Conservation (phyloP, 192 early-diverging fungal species). For the Gigaspora rosea region DNA sequence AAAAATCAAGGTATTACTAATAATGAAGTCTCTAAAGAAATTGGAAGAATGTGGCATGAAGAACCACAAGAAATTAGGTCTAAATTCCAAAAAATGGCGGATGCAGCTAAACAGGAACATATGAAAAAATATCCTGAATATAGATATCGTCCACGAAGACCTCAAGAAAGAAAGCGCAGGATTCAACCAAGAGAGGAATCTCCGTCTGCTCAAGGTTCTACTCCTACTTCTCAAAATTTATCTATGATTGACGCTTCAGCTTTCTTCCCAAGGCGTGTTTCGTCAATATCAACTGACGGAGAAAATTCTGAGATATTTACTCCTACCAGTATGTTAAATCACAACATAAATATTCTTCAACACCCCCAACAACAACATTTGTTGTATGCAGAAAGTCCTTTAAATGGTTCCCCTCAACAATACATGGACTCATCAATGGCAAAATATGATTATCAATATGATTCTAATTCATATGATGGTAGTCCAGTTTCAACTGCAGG, state of each 20-base stretch:
- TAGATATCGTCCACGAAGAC: constrained; percentile 21
- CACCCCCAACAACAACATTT: constrained; percentile 17
- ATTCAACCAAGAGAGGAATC: constrained; percentile 9
- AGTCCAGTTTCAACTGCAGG: neutral
- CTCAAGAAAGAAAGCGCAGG: constrained; percentile 21
- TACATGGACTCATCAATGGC: constrained; percentile 12
- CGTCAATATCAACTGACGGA: constrained; percentile 6
- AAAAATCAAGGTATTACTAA: constrained; percentile 32
- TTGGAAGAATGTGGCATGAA: constrained; percentile 37
- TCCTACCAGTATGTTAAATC: neutral
- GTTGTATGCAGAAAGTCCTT: neutral
- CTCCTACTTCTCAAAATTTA: constrained; percentile 4
- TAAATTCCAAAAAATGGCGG: constrained; percentile 31
- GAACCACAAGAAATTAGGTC: constrained; percentile 25
- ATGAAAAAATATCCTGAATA: constrained; percentile 36
- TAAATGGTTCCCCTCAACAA: neutral
- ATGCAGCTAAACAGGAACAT: constrained; percentile 32
- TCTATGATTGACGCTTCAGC: neutral
- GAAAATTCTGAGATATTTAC: constrained; percentile 16
- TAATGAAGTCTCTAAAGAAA: constrained; percentile 33
- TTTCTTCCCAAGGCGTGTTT: neutral
- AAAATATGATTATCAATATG: constrained; percentile 9
- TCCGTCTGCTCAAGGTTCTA: neutral
- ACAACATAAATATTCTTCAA: neutral
- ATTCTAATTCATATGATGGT: constrained; percentile 15